Base-by-base conservation (phyloP, 2,329 filamentous ascomycete genomes). In the Arthrobotrys iridis region DNA sequence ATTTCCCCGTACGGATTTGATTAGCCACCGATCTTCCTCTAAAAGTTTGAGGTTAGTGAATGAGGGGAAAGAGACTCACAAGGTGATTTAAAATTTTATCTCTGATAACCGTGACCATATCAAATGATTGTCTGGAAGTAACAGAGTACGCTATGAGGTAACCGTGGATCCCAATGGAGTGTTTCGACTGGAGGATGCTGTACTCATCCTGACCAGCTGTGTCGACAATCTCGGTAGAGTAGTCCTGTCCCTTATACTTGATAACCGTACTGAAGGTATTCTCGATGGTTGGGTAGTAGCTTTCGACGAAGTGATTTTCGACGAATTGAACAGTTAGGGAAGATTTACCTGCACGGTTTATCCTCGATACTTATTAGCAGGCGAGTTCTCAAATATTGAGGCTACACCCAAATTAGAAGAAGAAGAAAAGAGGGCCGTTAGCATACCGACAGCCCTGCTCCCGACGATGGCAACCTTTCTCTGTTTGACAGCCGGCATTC, bases 101-200 rank as follows among this genome's bases (percentile, higher is more conserved):
- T 24, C 93, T 87, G 78, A 99, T 97, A 74, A 97, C 93, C 80
- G 92, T 89, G 58, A 97, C 91, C 94, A 98, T 99, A 82, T 99
- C 95, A 81, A 97, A 98, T 7, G 93, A 96, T 79, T 95, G 91
- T 80, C 92, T 89, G 52, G 92, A 97, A 20, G 92, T 91, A 57
- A 99, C 93, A n/a, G 93, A 97, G 84, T 99, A 99, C 55, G 97
- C 94, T 75, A 99, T 90, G 88, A 99, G 93, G 83, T 98, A 99
- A 68, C 95, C 95, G 85, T 99, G 95, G 79, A 98, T 98, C 77
- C 95, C 95, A 82, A 99, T 98, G 81, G 98, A 98, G 82, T 98
- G 94, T 85, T 98, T 98, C 77, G 92, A 96, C 83, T 97, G 98
- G 77, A 99, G 86, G 78, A 98, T 97, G 81, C 92, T 96, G 85